Evolutionary conservation across 768 basidiomycete genomes (phyloP), one percentile per base, ranked within the genome.

Genomic region (Pholiota microspora): DNA sequence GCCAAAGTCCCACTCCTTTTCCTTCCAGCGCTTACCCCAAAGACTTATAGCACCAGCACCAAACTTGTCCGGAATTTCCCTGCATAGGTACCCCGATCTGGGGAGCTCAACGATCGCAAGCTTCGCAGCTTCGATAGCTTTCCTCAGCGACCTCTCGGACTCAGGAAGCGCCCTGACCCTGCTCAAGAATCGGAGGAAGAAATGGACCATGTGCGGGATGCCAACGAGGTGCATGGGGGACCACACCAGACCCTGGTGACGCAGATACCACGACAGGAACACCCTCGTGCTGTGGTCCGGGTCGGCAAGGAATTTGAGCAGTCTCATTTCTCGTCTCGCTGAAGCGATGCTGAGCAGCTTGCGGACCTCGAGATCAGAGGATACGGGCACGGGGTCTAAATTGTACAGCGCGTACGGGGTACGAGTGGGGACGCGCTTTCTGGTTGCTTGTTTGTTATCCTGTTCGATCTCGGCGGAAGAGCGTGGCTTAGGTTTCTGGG

Each of bases 231-330:
- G 77, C 5, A 23, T 3, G 15, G 63, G 47, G 64, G 76, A 60
- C 84, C 81, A 89, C 49, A 82, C 73, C 44, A 90, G 71, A 24
- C 88, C 89, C 51, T 83, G 79, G 51, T 83, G 77, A 16, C 79
- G 76, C 74, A 84, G 83, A 57, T 81, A 80, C 9, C 84, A 85
- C 0, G 86, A 86, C 44, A 92, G 73, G 67, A 89, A 90, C 21
- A 88, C 72, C 47, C 74, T 77, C 24, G 83, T 66, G 36, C 69
- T 63, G 4, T 61, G 60, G 59, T 82, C 84, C 0, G 89, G 85
- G 49, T 88, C 76, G 50, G 75, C 66, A 51, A 91, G 69, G 67
- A 91, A 91, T 4, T 69, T 60, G 1, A 74, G 62, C 49, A 84
- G 69, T 24, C 72, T 71, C 18, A 78, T 75, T 25, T 79, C 79